Conservation (phyloP, 441 rosid genomes). For the Gossypium lobatum region DNA sequence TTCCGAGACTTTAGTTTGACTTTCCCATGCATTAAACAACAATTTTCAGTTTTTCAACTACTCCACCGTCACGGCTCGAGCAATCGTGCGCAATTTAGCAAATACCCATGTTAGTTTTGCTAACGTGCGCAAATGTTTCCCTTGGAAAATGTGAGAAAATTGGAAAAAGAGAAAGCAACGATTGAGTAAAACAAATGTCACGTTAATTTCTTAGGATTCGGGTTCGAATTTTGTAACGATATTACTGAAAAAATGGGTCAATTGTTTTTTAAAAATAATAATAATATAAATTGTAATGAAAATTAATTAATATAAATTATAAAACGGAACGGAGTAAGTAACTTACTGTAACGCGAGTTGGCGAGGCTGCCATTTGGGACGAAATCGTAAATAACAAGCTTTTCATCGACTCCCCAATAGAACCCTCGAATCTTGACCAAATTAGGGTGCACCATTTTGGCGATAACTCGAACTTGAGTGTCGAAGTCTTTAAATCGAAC, state of each 20-base stretch:
- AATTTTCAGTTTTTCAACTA: conserved; percentile 39
- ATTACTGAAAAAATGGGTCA: too few species aligned
- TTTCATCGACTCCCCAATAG: conserved; percentile 81
- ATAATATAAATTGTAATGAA: too few species aligned
- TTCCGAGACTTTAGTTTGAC: conserved; percentile 27
- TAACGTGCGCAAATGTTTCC: conserved; percentile 22
- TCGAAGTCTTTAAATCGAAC: conserved; percentile 82
- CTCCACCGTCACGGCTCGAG: conserved; percentile 38
- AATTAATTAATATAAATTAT: too few species aligned
- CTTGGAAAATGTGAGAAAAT: not conserved
- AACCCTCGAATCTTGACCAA: conserved; percentile 78
- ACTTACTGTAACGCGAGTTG: conserved; percentile 75
- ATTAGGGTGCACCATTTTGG: conserved; percentile 81
- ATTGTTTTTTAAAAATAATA: too few species aligned
- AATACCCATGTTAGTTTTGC: not conserved
- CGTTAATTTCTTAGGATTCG: too few species aligned
- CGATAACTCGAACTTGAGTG: conserved; percentile 61
- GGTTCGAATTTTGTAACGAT: too few species aligned
- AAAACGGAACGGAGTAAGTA: too few species aligned
- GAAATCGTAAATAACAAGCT: conserved; percentile 77
- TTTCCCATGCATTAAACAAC: conserved; percentile 39
- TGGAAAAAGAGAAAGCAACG: too few species aligned
- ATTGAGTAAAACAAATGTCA: too few species aligned
- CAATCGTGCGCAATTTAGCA: conserved; percentile 22
- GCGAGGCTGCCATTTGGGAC: conserved; percentile 92